These are phyloP conservation scores for Adansonia digitata DNA, from an alignment of 345 rosid species.

Conservation along the genomic window DNA sequence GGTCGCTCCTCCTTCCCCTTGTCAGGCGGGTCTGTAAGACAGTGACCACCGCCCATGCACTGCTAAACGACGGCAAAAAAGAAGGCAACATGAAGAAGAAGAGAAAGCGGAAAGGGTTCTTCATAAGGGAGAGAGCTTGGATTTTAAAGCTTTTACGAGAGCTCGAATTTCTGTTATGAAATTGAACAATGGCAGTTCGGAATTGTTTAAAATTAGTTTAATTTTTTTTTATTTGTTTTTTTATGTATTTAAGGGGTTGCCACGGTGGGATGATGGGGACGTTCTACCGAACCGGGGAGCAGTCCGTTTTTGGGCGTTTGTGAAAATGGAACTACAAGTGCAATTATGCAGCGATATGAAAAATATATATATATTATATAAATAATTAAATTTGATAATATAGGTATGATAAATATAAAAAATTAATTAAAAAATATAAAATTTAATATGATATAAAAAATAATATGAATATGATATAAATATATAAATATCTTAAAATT, in stretches of 20 bases:
- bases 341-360: no score
- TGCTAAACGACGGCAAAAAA: not conserved
- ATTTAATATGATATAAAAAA: no score
- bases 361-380: no score
- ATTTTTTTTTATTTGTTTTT: not conserved
- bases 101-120: slow-evolving; percentile 23
- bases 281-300: slow-evolving; percentile 23
- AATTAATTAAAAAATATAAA: no score
- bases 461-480: no score
- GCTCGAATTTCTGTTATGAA: slow-evolving; percentile 1
- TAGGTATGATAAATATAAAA: no score
- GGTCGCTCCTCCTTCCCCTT: slow-evolving; percentile 7
- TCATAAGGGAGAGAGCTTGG: slow-evolving; percentile 24
- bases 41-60: slow-evolving; percentile 32
- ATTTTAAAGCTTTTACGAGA: slow-evolving; percentile 15
- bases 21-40: slow-evolving; percentile 27
- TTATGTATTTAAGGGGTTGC: not conserved
- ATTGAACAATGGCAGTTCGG: not conserved
- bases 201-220: not conserved
- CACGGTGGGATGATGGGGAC: slow-evolving; percentile 36
- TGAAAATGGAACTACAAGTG: not conserved
- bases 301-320: not conserved
- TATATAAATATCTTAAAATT: no score
- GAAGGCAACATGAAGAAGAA: slow-evolving; percentile 31
- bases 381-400: no score